phyloP scores from a whole-genome alignment of 441 rosid species.

The Populus hybrid region DNA sequence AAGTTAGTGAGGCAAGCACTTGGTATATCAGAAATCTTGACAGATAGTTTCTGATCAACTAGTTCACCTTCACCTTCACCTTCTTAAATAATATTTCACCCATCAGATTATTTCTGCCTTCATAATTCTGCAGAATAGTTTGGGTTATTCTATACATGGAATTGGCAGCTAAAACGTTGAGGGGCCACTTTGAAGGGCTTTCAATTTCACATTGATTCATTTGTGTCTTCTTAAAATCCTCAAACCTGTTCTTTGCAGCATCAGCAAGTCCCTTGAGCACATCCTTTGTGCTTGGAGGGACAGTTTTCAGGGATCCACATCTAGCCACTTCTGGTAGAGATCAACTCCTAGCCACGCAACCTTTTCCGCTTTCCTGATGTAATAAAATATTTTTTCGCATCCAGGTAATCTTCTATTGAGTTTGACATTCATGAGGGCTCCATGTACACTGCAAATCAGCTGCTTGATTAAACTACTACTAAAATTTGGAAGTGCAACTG shows the following conservation, averaged over 20 bases:
- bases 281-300: constrained; percentile 41
- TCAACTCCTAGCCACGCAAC: constrained; percentile 58
- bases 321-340: constrained; percentile 69
- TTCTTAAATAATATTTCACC: constrained; percentile 27
- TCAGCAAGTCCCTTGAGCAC: constrained; percentile 47
- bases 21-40: constrained; percentile 51
- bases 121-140: constrained; percentile 43
- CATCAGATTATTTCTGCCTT: constrained; percentile 24
- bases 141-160: constrained; percentile 66
- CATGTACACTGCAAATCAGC: constrained; percentile 47
- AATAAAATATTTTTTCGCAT: constrained; percentile 28
- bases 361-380: constrained; percentile 48
- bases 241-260: constrained; percentile 42
- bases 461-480: constrained; percentile 23
- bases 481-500: constrained; percentile 49
- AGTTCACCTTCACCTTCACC: too few species aligned
- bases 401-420: constrained; percentile 43
- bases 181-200: constrained; percentile 64
- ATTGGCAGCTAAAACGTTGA: constrained; percentile 63
- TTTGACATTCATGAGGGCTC: constrained; percentile 51
- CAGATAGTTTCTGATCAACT: constrained; percentile 7
- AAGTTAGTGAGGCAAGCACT: constrained; percentile 78
- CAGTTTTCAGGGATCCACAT: constrained; percentile 50
- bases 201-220: constrained; percentile 37
- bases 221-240: constrained; percentile 37